phyloP scores from a whole-genome alignment of 305 asterid species.

The Fraxinus nigra region DNA sequence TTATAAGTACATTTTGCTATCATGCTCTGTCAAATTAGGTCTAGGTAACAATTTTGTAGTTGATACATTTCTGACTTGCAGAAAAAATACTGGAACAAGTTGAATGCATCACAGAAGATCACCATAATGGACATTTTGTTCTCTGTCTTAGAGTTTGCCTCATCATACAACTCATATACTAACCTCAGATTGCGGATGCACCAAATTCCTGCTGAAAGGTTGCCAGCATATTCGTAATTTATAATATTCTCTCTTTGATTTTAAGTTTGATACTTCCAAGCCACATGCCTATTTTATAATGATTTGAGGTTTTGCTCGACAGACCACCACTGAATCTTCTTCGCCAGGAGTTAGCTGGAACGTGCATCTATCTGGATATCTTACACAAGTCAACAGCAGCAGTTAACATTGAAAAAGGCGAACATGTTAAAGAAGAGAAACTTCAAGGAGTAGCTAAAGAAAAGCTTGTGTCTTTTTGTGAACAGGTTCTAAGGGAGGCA shows the following conservation, averaged over 20 bases:
- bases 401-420: slow-evolving; percentile 35
- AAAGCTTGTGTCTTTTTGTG: slow-evolving; percentile 84
- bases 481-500: slow-evolving; percentile 86
- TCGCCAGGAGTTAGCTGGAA: slow-evolving; percentile 96
- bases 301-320: slow-evolving; percentile 27
- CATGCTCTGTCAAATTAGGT: slow-evolving; percentile 17
- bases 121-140: slow-evolving; percentile 81
- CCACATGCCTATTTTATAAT: slow-evolving; percentile 20
- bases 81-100: slow-evolving; percentile 92
- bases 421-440: slow-evolving; percentile 52
- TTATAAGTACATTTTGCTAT: slow-evolving; percentile 11
- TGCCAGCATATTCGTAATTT: slow-evolving; percentile 19
- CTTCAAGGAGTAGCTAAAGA: slow-evolving; percentile 79
- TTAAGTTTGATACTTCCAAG: slow-evolving; percentile 23
- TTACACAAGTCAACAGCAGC: slow-evolving; percentile 75
- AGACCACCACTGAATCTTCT: slow-evolving; percentile 97
- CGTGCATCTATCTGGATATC: slow-evolving; percentile 86
- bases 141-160: slow-evolving; percentile 87
- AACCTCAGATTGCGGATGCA: slow-evolving; percentile 87
- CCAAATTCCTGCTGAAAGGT: slow-evolving; percentile 88
- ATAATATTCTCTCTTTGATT: slow-evolving; percentile 12
- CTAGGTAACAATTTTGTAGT: slow-evolving; percentile 8
- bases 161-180: slow-evolving; percentile 86
- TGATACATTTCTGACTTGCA: slow-evolving; percentile 41
- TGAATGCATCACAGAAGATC: slow-evolving; percentile 72